Percentiles rank a stretch among this genome's conserved stretches.
Evolutionary conservation across 2,329 filamentous ascomycete species (phyloP).

Genomic region (Nigrospora osmanthi): DNA sequence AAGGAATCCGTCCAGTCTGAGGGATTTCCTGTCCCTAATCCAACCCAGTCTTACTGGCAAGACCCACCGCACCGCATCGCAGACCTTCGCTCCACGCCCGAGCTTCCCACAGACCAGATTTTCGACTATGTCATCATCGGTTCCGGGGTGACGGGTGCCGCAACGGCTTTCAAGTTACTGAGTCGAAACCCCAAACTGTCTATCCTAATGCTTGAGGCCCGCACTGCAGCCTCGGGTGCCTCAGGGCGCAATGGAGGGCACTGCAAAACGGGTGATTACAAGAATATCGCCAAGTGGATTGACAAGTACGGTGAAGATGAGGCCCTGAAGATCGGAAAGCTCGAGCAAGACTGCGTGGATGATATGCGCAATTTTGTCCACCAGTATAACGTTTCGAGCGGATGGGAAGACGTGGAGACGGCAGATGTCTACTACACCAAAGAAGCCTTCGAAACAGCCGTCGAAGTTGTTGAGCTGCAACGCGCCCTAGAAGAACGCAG

Average conservation of each 20-base stretch:
- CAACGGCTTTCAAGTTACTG: neutral
- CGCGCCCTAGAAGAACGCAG: neutral
- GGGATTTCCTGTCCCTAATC: neutral
- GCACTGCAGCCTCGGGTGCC: neutral
- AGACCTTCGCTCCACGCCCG: neutral
- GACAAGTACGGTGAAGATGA: neutral
- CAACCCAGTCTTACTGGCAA: neutral
- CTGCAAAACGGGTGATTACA: neutral
- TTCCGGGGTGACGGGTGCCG: neutral
- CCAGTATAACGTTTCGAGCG: neutral
- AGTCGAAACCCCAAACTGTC: neutral
- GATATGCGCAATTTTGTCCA: neutral
- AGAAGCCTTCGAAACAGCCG: neutral
- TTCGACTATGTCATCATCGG: conserved; percentile 1
- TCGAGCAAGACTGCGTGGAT: neutral
- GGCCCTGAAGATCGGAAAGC: neutral
- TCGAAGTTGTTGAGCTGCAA: neutral
- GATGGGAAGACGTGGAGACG: neutral
- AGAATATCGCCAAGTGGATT: neutral
- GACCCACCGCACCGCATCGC: neutral
- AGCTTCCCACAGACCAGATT: neutral
- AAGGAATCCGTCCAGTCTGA: neutral
- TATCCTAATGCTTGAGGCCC: neutral
- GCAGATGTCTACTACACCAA: neutral
- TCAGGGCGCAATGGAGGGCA: neutral